These are phyloP conservation scores for Mycena vitilis DNA, from an alignment of 768 basidiomycete genomes.

Conservation along the genomic window DNA sequence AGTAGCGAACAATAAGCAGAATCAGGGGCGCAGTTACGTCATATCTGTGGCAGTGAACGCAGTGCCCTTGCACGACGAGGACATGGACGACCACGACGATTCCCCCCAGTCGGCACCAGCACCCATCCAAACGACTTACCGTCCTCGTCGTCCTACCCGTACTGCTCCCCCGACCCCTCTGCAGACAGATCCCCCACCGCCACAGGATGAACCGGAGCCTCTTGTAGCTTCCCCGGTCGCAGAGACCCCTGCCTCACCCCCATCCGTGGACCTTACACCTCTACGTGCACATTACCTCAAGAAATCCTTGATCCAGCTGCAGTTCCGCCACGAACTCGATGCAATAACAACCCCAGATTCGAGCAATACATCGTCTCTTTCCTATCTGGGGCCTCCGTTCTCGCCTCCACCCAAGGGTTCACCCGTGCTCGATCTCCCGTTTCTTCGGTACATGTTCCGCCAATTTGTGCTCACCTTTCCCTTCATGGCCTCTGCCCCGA, in stretches of 20 bases:
- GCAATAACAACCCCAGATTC: slow-evolving; percentile 64
- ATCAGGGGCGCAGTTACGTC: neutral
- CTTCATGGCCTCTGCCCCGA: slow-evolving; percentile 89
- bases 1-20: too few species aligned
- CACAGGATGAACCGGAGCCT: neutral
- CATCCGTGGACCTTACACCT: slow-evolving; percentile 70
- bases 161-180: neutral
- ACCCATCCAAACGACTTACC: neutral
- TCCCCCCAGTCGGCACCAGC: neutral
- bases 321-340: slow-evolving; percentile 85
- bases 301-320: slow-evolving; percentile 90
- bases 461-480: slow-evolving; percentile 96
- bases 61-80: neutral
- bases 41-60: neutral
- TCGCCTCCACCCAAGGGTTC: slow-evolving; percentile 71
- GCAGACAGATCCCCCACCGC: neutral
- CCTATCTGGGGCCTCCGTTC: slow-evolving; percentile 92
- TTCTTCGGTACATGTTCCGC: slow-evolving; percentile 89
- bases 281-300: slow-evolving; percentile 98
- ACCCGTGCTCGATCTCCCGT: slow-evolving; percentile 79
- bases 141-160: slow-evolving; percentile 10
- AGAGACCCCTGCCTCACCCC: slow-evolving; percentile 19
- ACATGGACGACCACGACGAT: slow-evolving; percentile 19
- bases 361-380: slow-evolving; percentile 73
- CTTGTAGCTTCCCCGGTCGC: slow-evolving; percentile 31